Base-by-base conservation (phyloP, 2,329 filamentous ascomycete genomes). In the Fusarium solani-melongenae region DNA sequence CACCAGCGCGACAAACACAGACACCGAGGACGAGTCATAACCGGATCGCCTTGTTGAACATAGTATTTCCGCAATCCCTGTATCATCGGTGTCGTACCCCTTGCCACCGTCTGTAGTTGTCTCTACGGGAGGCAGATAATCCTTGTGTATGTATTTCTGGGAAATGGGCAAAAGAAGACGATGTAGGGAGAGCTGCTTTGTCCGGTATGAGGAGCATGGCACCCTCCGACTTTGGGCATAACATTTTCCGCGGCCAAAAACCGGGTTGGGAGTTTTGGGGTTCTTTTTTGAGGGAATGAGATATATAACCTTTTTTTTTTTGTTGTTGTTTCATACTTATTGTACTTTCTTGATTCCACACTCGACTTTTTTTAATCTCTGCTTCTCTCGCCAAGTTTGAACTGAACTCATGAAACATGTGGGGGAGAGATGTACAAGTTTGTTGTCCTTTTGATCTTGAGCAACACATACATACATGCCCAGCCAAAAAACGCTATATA, bases 1-100 rank as follows among this genome's bases (percentile, higher is more conserved):
- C 80, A 91, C 90, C 38, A 92, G 90, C 78, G 91, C 88, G 71
- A 93, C 91, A 15, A 91, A 93, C 79, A 92, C 90, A 14, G 90
- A 92, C 75, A 93, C 91, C 2, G 91, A 93, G 79, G 87, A 89
- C 33, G 88, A 91, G 81, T 86, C 87, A 79, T 88, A 81, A 73
- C 67, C 44, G 20, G 24, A 41, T 53, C 46, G 46, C 46, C 27
- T 31, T 59, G n/a, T 66, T 29, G 29, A 39, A 17, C n/a, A 4
- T 61, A 46, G 62, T 49, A 61, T 59, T 64, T 64, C 60, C 61
- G 57, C 66, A 69, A 69, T 63, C 44, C 61, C 39, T 44, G 41
- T 38, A 59, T 64, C 60, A 60, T 66, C 46, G 58, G 20, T 44
- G 53, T 24, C 10, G 10, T 12, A 17, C 15, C 24, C 17, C 15